Evolutionary conservation across 345 rosid species (phyloP).

Genomic region (Cardiospermum halicacabum): DNA sequence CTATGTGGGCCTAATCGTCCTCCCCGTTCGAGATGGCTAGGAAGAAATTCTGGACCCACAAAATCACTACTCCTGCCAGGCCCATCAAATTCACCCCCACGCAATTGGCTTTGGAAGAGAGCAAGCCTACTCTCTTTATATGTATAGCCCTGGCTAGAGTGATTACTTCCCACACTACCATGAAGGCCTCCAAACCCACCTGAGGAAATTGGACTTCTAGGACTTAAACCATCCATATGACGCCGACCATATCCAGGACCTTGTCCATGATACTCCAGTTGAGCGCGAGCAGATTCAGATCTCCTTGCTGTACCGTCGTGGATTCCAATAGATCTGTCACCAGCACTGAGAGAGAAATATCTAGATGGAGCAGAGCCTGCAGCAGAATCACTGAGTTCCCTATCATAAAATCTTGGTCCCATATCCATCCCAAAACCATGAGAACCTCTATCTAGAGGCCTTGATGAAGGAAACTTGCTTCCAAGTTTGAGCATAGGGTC

Average conservation of each 20-base stretch:
- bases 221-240: conserved; percentile 34
- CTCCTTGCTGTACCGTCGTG: conserved; percentile 33
- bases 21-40: conserved; percentile 43
- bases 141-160: conserved; percentile 31
- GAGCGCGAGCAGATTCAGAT: conserved; percentile 29
- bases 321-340: conserved; percentile 39
- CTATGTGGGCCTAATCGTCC: conserved; percentile 46
- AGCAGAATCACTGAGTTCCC: conserved; percentile 24
- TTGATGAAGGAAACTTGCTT: conserved; percentile 29
- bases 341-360: conserved; percentile 39
- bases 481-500: conserved; percentile 33
- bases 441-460: conserved; percentile 38
- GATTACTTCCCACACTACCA: conserved; percentile 17
- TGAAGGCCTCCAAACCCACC: conserved; percentile 35
- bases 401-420: conserved; percentile 29
- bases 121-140: conserved; percentile 41
- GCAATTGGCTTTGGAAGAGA: conserved; percentile 33
- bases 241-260: conserved; percentile 36
- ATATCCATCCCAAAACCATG: conserved; percentile 36
- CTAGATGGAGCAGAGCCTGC: conserved; percentile 36
- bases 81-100: conserved; percentile 47
- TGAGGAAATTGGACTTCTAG: conserved; percentile 46
- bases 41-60: conserved; percentile 34
- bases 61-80: conserved; percentile 38
- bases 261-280: conserved; percentile 33